Evolutionary conservation across 257 asterid species (phyloP).

Genomic region (Gentiana macrophylla): DNA sequence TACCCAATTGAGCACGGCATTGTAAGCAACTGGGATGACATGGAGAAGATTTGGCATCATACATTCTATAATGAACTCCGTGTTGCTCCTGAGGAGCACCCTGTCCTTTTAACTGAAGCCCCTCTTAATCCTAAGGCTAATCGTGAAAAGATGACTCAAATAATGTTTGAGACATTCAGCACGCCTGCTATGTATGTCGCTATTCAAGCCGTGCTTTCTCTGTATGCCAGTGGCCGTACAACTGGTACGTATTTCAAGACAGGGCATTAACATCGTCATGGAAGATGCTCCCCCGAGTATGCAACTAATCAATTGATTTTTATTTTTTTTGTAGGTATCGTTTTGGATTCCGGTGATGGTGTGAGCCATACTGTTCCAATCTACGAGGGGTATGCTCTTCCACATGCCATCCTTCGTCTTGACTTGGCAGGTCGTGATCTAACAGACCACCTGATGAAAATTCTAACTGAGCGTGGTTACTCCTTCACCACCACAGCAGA

Average conservation of each 20-base stretch:
- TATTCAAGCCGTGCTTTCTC: constrained; percentile 17
- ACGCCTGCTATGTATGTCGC: constrained; percentile 25
- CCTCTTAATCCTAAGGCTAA: constrained; percentile 26
- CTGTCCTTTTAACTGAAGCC: constrained; percentile 24
- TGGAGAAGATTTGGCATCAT: constrained; percentile 26
- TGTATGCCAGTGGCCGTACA: constrained; percentile 27
- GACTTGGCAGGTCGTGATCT: constrained; percentile 37
- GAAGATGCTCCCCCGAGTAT: too few species aligned
- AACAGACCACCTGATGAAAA: constrained; percentile 25
- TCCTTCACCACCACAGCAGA: constrained; percentile 37
- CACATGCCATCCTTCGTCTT: constrained; percentile 34
- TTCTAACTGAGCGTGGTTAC: constrained; percentile 35
- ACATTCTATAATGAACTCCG: constrained; percentile 23
- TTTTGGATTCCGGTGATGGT: constrained; percentile 38
- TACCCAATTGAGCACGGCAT: constrained; percentile 29
- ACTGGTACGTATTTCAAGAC: constrained; percentile 12
- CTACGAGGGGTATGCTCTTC: constrained; percentile 34
- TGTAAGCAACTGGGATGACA: constrained; percentile 24
- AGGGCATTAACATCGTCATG: neutral
- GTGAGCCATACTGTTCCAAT: constrained; percentile 36
- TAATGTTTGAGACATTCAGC: constrained; percentile 23
- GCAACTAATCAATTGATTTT: neutral
- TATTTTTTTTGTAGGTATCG: constrained; percentile 19
- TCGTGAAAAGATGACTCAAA: constrained; percentile 28
- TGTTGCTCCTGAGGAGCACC: constrained; percentile 23